Base-by-base conservation (phyloP, 352 stramenopile species). In the Pythium chondricola region DNA sequence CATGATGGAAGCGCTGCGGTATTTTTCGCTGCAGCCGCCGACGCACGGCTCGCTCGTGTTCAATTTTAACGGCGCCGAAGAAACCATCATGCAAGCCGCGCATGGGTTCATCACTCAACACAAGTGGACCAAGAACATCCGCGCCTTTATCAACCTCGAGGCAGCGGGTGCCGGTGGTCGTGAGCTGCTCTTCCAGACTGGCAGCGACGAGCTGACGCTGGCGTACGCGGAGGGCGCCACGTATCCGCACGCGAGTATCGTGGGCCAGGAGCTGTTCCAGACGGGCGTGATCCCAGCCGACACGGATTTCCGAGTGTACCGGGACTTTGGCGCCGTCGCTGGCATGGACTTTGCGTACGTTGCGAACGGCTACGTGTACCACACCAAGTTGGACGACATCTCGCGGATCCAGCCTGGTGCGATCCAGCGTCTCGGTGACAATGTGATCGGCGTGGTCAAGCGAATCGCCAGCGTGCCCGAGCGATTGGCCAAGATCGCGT, bases 281-380 rank as follows among this genome's bases (percentile, higher is more conserved):
- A 83, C 69, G 13, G 79, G 79, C 3, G 65, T 88, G 25, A 81
- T 90, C 39, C 74, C 61, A 6, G 79, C 69, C 22, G 74, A 88
- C 41, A 90, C 79, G 6, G 79, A 90, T 52, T 90, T 82, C 48
- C 69, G 73, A 29, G 70, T 85, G 6, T 90, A 90, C 50, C 65
- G 73, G 14, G 74, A 88, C 36, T 87, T 85, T 53, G 78, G 78
- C 7, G 68, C 65, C 25, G 68, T 90, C n/a, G 71, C 79, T 11
- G 79, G 79, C 17, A 90, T 90, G 75, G 79, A 90, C 46, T 88
- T 90, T 56, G 79, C 79, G 2, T 90, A 85, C 48, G 83, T 90
- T 27, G 68, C 74, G 10, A 90, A 90, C 29, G 79, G 79, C 5
- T 90, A 90, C 50, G 79, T 90, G 14, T 90, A 90, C 52, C 79